Base-by-base conservation (phyloP, 306 rosid species). In the Crotalaria pallida region DNA sequence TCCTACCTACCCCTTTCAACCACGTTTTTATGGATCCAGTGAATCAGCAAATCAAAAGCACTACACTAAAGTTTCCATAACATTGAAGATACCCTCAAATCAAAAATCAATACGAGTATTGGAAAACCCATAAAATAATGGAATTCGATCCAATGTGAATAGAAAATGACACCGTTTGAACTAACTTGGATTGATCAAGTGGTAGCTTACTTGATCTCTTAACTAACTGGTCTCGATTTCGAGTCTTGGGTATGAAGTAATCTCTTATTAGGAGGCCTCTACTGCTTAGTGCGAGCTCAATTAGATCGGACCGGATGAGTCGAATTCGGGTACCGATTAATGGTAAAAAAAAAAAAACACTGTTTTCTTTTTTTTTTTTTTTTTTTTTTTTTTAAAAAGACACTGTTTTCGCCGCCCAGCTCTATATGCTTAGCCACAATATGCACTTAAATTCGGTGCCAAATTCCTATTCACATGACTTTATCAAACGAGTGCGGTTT, bases 391-490 rank as follows among this genome's bases (percentile, higher is more conserved):
- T n/a, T n/a, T n/a, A n/a, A n/a, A n/a, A n/a, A n/a, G n/a, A n/a
- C 58, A 4, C 58, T 8, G 1, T 24, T 64, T 10, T 16, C 17
- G 0, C 67, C 58, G 13, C 26, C 73, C 51, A 65, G 11, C 26
- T 17, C 58, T 65, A 75, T 45, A 22, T 17, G 29, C 16, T 13
- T 44, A 29, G 22, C 78, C 16, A 50, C 13, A 62, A 26, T 56
- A 7, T 47, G 44, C 67, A 36, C 43, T 52, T 22, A 34, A 66
- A 73, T 29, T 61, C 79, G 41, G 67, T 73, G 79, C 63, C 66
- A 33, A 60, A 73, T 44, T 53, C 48, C 24, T 12, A 3, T 51
- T 34, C 23, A 22, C 5, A 19, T 49, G 59, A 47, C 70, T 61
- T 47, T 19, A 61, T 77, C 80, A 67, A 44, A 59, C 52, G n/a